These are phyloP conservation scores for Triticum monococcum DNA, from an alignment of 176 grass and related monocot genomes.

Conservation along the genomic window DNA sequence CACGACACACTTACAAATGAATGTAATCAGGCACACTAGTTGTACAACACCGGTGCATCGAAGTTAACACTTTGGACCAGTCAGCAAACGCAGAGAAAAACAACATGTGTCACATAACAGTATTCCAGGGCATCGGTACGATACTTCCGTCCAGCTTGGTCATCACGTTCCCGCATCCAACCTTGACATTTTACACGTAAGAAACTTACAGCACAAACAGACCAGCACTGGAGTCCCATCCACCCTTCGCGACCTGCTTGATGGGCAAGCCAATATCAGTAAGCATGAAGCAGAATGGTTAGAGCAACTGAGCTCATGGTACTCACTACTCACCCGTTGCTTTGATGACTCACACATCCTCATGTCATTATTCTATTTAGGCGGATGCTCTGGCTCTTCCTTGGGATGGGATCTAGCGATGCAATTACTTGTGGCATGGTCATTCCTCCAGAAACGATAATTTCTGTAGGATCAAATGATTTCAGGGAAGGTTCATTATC, in stretches of 20 bases:
- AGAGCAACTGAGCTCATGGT: no score
- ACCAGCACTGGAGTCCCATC: conserved; percentile 10
- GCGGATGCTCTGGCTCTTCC: conserved; percentile 70
- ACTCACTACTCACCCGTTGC: neutral
- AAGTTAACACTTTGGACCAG: conserved; percentile 14
- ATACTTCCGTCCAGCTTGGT: neutral
- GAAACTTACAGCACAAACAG: neutral
- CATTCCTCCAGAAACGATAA: conserved; percentile 99
- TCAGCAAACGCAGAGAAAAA: conserved; percentile 13
- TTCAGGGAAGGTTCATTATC: neutral
- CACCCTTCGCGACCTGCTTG: neutral
- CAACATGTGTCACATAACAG: conserved; percentile 6
- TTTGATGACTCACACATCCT: neutral
- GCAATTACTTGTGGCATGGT: conserved; percentile 96
- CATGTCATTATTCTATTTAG: conserved; percentile 75
- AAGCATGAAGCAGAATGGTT: neutral
- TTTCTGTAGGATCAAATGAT: conserved; percentile 52
- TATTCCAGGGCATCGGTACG: conserved; percentile 18
- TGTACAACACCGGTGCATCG: neutral
- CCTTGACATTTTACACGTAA: neutral
- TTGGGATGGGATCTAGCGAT: conserved; percentile 66
- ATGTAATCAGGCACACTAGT: conserved; percentile 40
- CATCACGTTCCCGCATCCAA: neutral
- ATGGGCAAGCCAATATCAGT: neutral
- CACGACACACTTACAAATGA: conserved; percentile 31